These are phyloP conservation scores for Didymella sp. DNA, from an alignment of 2,329 filamentous ascomycete species.

Conservation along the genomic window DNA sequence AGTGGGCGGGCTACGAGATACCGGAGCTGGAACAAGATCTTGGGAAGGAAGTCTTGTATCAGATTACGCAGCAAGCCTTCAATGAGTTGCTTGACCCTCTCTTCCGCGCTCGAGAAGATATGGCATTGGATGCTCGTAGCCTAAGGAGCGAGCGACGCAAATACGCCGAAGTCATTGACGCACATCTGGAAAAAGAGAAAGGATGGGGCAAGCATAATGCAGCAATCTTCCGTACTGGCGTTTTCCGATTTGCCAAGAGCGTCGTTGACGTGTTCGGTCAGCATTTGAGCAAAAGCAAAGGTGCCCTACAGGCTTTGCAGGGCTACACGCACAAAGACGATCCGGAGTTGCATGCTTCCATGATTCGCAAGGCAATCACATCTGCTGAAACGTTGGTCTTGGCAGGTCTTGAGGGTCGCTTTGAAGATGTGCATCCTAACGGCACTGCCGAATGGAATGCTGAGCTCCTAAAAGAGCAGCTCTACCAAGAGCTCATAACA, in stretches of 20 bases:
- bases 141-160: slow-evolving; percentile 41
- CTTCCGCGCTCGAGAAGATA: slow-evolving; percentile 81
- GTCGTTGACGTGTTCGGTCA: slow-evolving; percentile 33
- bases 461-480: slow-evolving; percentile 7
- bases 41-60: slow-evolving; percentile 87
- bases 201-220: slow-evolving; percentile 21
- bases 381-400: slow-evolving; percentile 29
- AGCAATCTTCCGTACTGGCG: slow-evolving; percentile 29
- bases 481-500: slow-evolving; percentile 3
- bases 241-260: slow-evolving; percentile 37
- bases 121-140: slow-evolving; percentile 69
- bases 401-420: slow-evolving; percentile 14
- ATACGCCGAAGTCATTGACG: slow-evolving; percentile 31
- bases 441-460: slow-evolving; percentile 14
- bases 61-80: slow-evolving; percentile 89
- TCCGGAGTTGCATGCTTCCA: slow-evolving; percentile 1
- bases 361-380: slow-evolving; percentile 23
- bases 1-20: slow-evolving; percentile 80
- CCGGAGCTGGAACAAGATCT: slow-evolving; percentile 82
- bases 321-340: not conserved
- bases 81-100: slow-evolving; percentile 89
- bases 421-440: slow-evolving; percentile 7
- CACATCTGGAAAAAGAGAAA: not conserved
- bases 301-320: slow-evolving; percentile 1
- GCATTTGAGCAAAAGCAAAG: slow-evolving; percentile 22